phyloP scores from a whole-genome alignment of 192 early-diverging fungal species.

The Podila epigama region DNA sequence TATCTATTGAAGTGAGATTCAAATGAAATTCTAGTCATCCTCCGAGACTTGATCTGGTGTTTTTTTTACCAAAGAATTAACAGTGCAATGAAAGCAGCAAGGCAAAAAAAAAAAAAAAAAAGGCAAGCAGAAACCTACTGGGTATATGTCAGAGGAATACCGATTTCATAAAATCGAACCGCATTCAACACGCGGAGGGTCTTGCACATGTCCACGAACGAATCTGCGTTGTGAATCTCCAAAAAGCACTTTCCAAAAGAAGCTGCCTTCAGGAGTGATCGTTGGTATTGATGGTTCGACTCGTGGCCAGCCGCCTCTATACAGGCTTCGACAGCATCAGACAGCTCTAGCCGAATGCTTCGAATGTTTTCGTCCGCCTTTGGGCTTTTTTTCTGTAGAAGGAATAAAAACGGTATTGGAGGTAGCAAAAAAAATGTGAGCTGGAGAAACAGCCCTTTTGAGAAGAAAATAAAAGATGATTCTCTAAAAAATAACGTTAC shows the following conservation, averaged over 20 bases:
- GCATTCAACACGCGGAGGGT: slow-evolving; percentile 89
- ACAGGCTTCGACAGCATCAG: slow-evolving; percentile 89
- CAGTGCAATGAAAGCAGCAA: no score
- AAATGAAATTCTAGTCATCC: neutral
- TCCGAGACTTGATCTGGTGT: neutral
- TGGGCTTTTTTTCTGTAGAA: slow-evolving; percentile 70
- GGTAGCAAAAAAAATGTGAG: slow-evolving; percentile 52
- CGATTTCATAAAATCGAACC: slow-evolving; percentile 83
- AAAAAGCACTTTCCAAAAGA: slow-evolving; percentile 94
- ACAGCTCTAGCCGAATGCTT: slow-evolving; percentile 79
- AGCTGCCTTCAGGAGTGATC: slow-evolving; percentile 84
- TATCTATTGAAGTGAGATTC: slow-evolving; percentile 66
- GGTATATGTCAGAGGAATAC: slow-evolving; percentile 86
- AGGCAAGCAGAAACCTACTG: slow-evolving; percentile 82
- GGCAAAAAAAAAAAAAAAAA: no score
- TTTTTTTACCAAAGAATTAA: slow-evolving; percentile 2
- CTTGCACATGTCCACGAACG: slow-evolving; percentile 89
- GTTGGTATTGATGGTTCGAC: slow-evolving; percentile 78
- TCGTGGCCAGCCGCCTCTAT: slow-evolving; percentile 94
- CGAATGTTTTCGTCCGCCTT: slow-evolving; percentile 97
- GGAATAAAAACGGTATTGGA: neutral
- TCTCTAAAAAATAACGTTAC: neutral
- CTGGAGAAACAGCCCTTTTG: neutral
- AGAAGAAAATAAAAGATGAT: neutral
- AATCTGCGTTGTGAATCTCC: slow-evolving; percentile 83